Percentiles rank a stretch among this genome's conserved stretches.
These are phyloP conservation scores for Kalaharituber pfeilii DNA, from an alignment of 2,329 filamentous ascomycete species.

Conservation along the genomic window DNA sequence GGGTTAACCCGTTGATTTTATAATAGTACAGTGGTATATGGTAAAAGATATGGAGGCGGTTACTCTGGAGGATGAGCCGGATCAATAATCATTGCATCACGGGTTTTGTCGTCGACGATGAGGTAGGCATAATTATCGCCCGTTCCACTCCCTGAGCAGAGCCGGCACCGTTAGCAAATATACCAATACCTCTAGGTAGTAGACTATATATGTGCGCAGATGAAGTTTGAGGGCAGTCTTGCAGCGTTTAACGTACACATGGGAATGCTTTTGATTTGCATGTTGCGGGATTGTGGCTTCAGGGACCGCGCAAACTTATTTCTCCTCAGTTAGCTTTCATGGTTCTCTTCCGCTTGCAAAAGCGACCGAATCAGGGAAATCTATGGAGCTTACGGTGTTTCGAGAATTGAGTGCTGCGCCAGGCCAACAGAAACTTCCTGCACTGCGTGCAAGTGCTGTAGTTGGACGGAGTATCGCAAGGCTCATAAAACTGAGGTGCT, in stretches of 20 bases:
- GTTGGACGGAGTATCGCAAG: too few relatives aligned
- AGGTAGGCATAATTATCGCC: conserved; percentile 77
- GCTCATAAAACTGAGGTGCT: too few relatives aligned
- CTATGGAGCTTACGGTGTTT: too few relatives aligned
- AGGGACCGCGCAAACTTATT: background rate
- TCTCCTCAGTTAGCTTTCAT: background rate
- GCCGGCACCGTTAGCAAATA: background rate
- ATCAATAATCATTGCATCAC: conserved; percentile 63
- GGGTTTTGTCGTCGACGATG: conserved; percentile 58
- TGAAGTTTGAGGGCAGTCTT: background rate
- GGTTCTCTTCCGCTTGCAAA: too few relatives aligned
- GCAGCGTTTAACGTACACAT: conserved; percentile 48
- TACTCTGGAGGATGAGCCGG: conserved; percentile 64
- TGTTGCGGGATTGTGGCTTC: conserved; percentile 32
- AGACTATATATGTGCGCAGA: background rate
- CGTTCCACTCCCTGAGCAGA: conserved; percentile 48
- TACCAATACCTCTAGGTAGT: conserved; percentile 6
- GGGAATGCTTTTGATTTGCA: conserved; percentile 77
- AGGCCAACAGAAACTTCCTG: too few relatives aligned
- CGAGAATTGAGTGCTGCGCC: too few relatives aligned
- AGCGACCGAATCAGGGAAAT: too few relatives aligned
- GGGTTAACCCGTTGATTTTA: too few relatives aligned
- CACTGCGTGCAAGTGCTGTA: too few relatives aligned
- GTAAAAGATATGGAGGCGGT: too few relatives aligned
- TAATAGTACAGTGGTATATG: too few relatives aligned